Evolutionary conservation across 2,329 filamentous ascomycete genomes (phyloP), one percentile per base, ranked within the genome.

Genomic region (Diaporthe longicolla): DNA sequence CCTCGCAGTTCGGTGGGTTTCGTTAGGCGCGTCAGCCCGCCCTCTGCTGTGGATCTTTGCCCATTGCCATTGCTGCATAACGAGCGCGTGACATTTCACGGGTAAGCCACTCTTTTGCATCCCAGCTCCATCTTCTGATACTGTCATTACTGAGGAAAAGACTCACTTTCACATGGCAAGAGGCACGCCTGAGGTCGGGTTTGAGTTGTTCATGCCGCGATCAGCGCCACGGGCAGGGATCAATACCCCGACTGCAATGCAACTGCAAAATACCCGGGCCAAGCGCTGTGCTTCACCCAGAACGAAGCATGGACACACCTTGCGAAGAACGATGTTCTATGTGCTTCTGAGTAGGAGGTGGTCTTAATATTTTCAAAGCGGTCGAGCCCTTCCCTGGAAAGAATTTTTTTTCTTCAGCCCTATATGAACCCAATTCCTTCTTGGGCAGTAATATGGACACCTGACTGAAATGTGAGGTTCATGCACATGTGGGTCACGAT

Each of bases 1-100:
- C 29, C 29, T 66, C 26, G 35, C 61, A n/a, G 6, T 66, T 66
- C 45, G 61, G 61, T 66, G 61, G 43, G 13, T 35, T 37, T 66
- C 29, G 63, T 48, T 29, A 50, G 61, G 61, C 61, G 61, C 61
- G 61, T 66, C 63, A 66, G 63, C 63, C 52, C 19, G 29, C 45
- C 10, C 37, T 40, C 37, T 40, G 6, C 21, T 37, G 61, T 65
- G 61, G 63, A 24, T 65, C 40, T 48, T 37, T 48, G 24, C 17
- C n/a, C 29, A 10, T 29, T 17, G 21, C 37, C 61, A 9, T 26
- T 21, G 63, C 26, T 37, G 61, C 45, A 21, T 50, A 40, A 10
- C 21, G 29, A 52, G 29, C 35, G 29, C 45, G 26, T 32, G 63
- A 52, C 45, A 35, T 40, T 40, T 37, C 26, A 45, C 43, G 61